Base-by-base conservation (phyloP, 495 filamentous ascomycete species). In the Aspergillus sclerotiicarbonarius region DNA sequence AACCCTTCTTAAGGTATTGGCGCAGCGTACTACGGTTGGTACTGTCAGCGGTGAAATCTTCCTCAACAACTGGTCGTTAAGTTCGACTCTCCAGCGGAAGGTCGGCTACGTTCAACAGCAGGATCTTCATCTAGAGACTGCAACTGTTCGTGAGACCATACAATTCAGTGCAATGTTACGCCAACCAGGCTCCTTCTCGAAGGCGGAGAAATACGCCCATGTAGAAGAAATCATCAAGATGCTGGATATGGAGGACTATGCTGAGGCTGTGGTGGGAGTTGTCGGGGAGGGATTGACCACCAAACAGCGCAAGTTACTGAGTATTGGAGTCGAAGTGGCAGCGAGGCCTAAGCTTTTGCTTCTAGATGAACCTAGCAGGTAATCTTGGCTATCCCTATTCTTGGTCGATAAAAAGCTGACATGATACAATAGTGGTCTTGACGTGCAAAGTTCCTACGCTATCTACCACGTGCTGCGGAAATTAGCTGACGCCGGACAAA, bases 91-190 rank as follows among this genome's bases (percentile, higher is more conserved):
- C 79, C 90, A 93, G 63, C 84, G 92, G 21, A 94, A 92, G 74
- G 94, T 90, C 3, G 91, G 92, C 8, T 97, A 96, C 63, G 92
- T 93, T 18, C 90, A 97, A 62, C 92, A 97, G 67, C 90, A 95
- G 67, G 92, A 97, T 80, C 78, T 97, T 13, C 92, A 96, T 70
- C 75, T 94, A 16, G 78, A 86, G n/a, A 94, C 91, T 0, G 81
- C 87, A 0, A 97, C 92, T 6, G 91, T 96, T 21, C 84, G 92
- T 31, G 92, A 81, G 64, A 89, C 90, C 29, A 77, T 97, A 19
- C 79, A 80, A 45, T 97, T 97, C 71, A 90, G 84, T 56, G 92
- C 92, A 41, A 71, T 90, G 25, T 81, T 96, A n/a, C 84, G 92
- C 20, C 91, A 96, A 63, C 89, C 91, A 8, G 82, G 60, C 20